Base-by-base conservation (phyloP, 1,284 basidiomycete genomes). In the Ceratobasidium theobromae region DNA sequence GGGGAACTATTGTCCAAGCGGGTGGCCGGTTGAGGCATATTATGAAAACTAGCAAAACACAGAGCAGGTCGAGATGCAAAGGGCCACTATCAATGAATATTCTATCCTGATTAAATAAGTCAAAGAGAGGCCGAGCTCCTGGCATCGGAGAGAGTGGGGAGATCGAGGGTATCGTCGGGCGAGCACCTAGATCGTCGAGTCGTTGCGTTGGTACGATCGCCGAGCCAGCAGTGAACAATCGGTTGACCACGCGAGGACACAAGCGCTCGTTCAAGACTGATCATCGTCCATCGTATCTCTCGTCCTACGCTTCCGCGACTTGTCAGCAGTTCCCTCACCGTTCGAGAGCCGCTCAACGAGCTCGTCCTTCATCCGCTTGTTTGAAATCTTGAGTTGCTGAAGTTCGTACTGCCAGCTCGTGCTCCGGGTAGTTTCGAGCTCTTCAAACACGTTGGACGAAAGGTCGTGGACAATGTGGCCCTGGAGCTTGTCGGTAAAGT, bases 321-420 rank as follows among this genome's bases (percentile, higher is more conserved):
- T 51, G 21, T 49, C 45, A 18, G 12, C 45, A 12, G 25, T 35
- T 8, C 16, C 46, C n/a, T 62, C 58, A 6, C 25, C 33, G 21
- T 25, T 45, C 2, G 45, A 51, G 23, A 49, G 46, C 9, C 48
- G 58, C 58, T 51, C 58, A 23, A 62, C 58, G 2, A 68, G 74
- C 76, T 94, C 90, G 68, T 91, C 88, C 65, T 78, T 77, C 60
- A 95, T 72, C 70, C 86, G 78, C 74, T 85, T 80, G 73, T 96
- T 95, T 60, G 83, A 80, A 72, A 86, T 86, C 74, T 86, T 83
- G 71, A 95, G 80, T 77, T 94, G 90, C 76, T 94, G 89, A 38
- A 96, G 79, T 77, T 95, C 93, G 73, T 93, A 95, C 76, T 95
- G 93, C 93, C 94, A 96, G 70, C 88, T 91, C 40, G 87, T 87